Base-by-base conservation (phyloP, 208 protist species). In the Leishmania aethiopica region DNA sequence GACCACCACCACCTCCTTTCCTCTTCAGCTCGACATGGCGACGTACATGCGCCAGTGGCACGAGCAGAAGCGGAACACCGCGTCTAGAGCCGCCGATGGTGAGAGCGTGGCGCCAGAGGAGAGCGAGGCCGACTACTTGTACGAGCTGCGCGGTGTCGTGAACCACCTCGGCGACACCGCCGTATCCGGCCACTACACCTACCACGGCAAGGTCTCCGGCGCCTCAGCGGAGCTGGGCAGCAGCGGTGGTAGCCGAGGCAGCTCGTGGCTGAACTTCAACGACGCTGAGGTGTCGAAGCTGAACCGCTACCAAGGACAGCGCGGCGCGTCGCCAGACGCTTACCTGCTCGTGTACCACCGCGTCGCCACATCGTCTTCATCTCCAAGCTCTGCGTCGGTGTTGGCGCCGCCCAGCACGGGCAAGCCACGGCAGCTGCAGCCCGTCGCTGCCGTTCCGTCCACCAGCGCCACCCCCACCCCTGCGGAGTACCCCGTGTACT, bases 121-220 rank as follows among this genome's bases (percentile, higher is more conserved):
- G 66, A 51, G 5, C 22, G 59, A 79, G 47, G 64, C 35, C 42
- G 40, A 75, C 8, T 53, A 85, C 45, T 59, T 75, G 55, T 97
- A 96, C 78, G 86, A 89, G 81, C 88, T 97, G 51, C 80, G 88
- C 35, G 94, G 94, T 42, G 84, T 97, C 10, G 78, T 97, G 22
- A 93, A 96, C 79, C 94, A 97, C 78, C 75, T 91, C 28, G 92
- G 94, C 45, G 86, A 91, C 32, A 89, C 81, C 5, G 94, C 94
- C 7, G 64, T 89, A 3, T 93, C 85, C 35, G 94, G 94, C 32
- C 94, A 97, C 85, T 97, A 97, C 87, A 96, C 92, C 15, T 97
- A 92, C 86, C 81, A 93, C 70, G 90, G 89, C 6, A 93, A 91
- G 79, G 86, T 95, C 10, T 80, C 64, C 47, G 72, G n/a, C 64